These are phyloP conservation scores for Colletotrichum filicis DNA, from an alignment of 2,329 filamentous ascomycete genomes.

Conservation along the genomic window DNA sequence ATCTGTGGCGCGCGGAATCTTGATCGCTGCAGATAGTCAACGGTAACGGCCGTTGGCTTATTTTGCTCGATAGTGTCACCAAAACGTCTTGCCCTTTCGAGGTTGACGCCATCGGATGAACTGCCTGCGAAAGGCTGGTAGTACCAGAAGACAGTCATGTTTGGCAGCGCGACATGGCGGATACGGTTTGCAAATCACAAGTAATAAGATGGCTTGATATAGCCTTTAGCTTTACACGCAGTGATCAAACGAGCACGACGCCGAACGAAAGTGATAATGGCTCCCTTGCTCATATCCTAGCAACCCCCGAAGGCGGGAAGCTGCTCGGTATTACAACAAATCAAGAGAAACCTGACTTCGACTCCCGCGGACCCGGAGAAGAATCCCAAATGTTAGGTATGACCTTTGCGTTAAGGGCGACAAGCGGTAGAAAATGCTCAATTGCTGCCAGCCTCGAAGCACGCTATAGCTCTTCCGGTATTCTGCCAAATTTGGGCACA, in stretches of 20 bases:
- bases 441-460: neutral
- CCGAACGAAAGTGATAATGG: slow-evolving; percentile 6
- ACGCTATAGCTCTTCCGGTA: neutral
- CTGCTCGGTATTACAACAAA: neutral
- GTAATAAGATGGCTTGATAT: slow-evolving; percentile 21
- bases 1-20: neutral
- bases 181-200: neutral
- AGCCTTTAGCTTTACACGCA: neutral
- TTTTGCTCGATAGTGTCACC: neutral
- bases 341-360: neutral
- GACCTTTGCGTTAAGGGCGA: neutral
- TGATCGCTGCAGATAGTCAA: neutral
- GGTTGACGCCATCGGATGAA: slow-evolving; percentile 21
- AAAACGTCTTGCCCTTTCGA: slow-evolving; percentile 2
- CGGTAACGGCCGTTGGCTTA: neutral
- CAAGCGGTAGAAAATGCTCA: neutral
- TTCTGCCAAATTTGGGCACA: neutral
- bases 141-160: neutral
- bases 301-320: neutral
- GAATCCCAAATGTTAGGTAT: neutral
- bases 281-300: slow-evolving; percentile 5
- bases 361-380: neutral
- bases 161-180: neutral
- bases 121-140: slow-evolving; percentile 4
- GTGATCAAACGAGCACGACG: slow-evolving; percentile 10